phyloP scores from a whole-genome alignment of 495 filamentous ascomycete species.

The Xanthoparmelia taractica region DNA sequence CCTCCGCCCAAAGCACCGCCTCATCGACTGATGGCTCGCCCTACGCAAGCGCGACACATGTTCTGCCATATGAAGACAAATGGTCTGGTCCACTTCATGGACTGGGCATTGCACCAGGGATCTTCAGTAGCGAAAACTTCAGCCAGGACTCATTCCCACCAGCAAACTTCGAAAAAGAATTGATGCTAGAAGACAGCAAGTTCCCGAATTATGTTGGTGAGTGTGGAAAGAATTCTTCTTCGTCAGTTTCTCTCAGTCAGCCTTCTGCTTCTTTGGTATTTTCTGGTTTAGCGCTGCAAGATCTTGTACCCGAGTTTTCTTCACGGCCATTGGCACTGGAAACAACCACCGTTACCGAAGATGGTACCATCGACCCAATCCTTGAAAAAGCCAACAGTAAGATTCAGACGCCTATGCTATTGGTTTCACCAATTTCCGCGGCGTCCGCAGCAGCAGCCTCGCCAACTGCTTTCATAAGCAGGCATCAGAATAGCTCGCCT shows the following conservation, averaged over 20 bases:
- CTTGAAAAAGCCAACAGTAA: conserved; percentile 29
- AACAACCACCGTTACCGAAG: conserved; percentile 18
- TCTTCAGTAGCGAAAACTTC: conserved; percentile 56
- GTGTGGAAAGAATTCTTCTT: conserved; percentile 43
- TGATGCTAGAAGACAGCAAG: conserved; percentile 53
- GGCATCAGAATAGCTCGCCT: conserved; percentile 8
- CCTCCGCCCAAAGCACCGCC: conserved; percentile 59
- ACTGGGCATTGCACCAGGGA: conserved; percentile 57
- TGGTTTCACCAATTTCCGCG: conserved; percentile 30
- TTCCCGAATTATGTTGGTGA: conserved; percentile 68
- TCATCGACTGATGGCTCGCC: conserved; percentile 81
- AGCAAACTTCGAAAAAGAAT: conserved; percentile 48
- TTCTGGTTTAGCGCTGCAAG: conserved; percentile 28
- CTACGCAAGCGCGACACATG: conserved; percentile 55
- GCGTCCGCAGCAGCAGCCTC: conserved; percentile 26
- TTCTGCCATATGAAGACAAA: conserved; percentile 47
- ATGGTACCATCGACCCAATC: conserved; percentile 27
- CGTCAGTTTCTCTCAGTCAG: conserved; percentile 16
- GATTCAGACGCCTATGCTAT: conserved; percentile 26
- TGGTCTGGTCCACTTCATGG: conserved; percentile 56
- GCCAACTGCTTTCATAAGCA: conserved; percentile 22
- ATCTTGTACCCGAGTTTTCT: conserved; percentile 25
- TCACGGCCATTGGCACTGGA: conserved; percentile 21
- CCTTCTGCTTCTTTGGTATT: conserved; percentile 25
- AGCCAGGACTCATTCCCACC: conserved; percentile 33